Conservation (phyloP, 768 basidiomycete genomes). For the Xerocomellus intermedius region DNA sequence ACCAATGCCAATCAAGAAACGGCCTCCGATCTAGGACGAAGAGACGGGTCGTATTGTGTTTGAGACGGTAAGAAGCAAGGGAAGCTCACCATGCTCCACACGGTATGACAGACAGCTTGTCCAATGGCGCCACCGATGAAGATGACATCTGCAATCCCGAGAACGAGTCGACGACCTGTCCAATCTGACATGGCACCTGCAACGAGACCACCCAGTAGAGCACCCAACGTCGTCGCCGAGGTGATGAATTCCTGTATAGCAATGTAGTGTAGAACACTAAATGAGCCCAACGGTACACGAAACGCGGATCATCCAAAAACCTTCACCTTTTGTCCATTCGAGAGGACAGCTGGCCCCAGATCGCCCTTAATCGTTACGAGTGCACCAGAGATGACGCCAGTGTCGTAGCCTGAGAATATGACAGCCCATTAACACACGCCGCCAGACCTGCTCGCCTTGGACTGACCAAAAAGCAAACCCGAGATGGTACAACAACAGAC, state of each 20-base stretch:
- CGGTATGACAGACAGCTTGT: conserved; percentile 67
- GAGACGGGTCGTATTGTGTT: not conserved
- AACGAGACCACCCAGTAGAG: conserved; percentile 68
- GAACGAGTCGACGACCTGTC: conserved; percentile 63
- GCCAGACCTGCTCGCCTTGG: not conserved
- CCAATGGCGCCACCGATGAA: conserved; percentile 74
- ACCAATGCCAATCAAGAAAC: conserved; percentile 72
- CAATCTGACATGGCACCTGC: conserved; percentile 71
- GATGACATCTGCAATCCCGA: conserved; percentile 65
- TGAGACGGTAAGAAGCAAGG: not conserved
- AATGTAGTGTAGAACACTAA: not conserved
- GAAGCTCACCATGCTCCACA: conserved; percentile 61
- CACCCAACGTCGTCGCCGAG: conserved; percentile 74
- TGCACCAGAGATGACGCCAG: conserved; percentile 79
- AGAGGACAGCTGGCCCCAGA: conserved; percentile 55
- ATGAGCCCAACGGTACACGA: not conserved
- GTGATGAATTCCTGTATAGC: conserved; percentile 60
- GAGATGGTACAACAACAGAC: conserved; percentile 74
- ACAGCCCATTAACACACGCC: conserved; percentile 1
- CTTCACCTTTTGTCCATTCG: conserved; percentile 52
- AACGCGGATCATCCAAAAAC: not conserved
- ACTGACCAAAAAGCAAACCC: conserved; percentile 70
- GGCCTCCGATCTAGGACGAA: conserved; percentile 64
- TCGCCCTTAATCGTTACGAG: conserved; percentile 70
- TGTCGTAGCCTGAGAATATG: conserved; percentile 62